phyloP scores from a whole-genome alignment of 805 yeast genomes.

The Blastobotrys chiropterorum region DNA sequence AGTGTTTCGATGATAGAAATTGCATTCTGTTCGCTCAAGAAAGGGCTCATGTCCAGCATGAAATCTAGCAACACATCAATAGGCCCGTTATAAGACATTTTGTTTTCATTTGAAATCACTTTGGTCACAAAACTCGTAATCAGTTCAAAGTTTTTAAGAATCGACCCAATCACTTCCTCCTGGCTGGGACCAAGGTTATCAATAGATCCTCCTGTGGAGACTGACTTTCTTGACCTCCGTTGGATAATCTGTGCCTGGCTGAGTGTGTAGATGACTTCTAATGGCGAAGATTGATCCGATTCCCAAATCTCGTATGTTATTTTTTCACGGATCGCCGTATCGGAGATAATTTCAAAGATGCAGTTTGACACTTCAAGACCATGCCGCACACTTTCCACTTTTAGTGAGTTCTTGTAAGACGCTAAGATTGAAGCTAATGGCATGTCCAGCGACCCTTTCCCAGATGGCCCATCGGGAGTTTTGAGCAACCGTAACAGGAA shows the following conservation, averaged over 20 bases:
- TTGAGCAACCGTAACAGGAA: constrained; percentile 25
- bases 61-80: constrained; percentile 38
- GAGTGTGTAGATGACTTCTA: constrained; percentile 28
- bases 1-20: constrained; percentile 43
- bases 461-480: background rate
- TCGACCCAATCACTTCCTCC: constrained; percentile 10
- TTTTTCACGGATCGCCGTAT: constrained; percentile 24
- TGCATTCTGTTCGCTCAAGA: constrained; percentile 36
- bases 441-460: constrained; percentile 23
- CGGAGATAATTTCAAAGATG: constrained; percentile 36
- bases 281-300: constrained; percentile 33
- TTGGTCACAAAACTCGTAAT: constrained; percentile 21
- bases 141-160: constrained; percentile 28
- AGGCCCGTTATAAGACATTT: constrained; percentile 35
- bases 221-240: constrained; percentile 2
- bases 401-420: constrained; percentile 30
- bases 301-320: constrained; percentile 30
- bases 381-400: constrained; percentile 35
- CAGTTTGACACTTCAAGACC: constrained; percentile 38
- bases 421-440: constrained; percentile 31
- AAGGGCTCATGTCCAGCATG: constrained; percentile 34
- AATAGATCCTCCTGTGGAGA: too few relatives aligned
- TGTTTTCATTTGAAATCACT: constrained; percentile 29
- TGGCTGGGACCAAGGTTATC: background rate
- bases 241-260: constrained; percentile 5